Conservation (phyloP, 139 green algal species). For the Diplosphaera chodatii region DNA sequence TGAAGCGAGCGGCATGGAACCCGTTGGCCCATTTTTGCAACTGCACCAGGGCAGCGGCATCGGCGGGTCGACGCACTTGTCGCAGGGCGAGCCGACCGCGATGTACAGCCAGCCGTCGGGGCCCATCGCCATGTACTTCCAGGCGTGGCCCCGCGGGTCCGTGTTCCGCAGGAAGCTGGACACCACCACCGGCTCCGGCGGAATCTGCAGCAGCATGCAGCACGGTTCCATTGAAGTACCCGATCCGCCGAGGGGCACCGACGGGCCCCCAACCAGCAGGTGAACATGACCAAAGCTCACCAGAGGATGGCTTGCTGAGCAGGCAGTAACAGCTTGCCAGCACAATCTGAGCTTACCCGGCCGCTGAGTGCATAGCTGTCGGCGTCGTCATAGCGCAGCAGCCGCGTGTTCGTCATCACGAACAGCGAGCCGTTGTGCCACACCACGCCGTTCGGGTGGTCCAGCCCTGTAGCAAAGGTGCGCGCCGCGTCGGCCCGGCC, state of each 20-base stretch:
- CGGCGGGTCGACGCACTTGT: too few relatives aligned
- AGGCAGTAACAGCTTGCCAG: too few relatives aligned
- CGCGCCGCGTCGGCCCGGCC: not conserved
- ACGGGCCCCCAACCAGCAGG: too few relatives aligned
- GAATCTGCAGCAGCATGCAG: not conserved
- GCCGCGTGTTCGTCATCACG: conserved; percentile 5
- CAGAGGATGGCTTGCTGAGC: too few relatives aligned
- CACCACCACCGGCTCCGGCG: not conserved
- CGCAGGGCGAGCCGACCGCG: not conserved
- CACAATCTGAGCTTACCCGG: not conserved
- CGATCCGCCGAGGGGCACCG: too few relatives aligned
- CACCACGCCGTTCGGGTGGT: conserved; percentile 17
- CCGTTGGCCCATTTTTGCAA: too few relatives aligned
- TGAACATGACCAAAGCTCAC: too few relatives aligned
- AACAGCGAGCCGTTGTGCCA: conserved; percentile 8
- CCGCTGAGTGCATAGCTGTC: not conserved
- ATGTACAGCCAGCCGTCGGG: not conserved
- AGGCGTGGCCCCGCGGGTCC: not conserved
- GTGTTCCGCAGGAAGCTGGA: not conserved
- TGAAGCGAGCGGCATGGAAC: too few relatives aligned
- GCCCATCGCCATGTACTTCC: not conserved
- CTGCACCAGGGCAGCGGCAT: too few relatives aligned
- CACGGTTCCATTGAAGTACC: not conserved
- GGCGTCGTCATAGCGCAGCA: conserved; percentile 2
- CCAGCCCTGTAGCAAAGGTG: not conserved